These are phyloP conservation scores for Nitzschia putrida DNA, from an alignment of 108 stramenopile species.

Conservation along the genomic window DNA sequence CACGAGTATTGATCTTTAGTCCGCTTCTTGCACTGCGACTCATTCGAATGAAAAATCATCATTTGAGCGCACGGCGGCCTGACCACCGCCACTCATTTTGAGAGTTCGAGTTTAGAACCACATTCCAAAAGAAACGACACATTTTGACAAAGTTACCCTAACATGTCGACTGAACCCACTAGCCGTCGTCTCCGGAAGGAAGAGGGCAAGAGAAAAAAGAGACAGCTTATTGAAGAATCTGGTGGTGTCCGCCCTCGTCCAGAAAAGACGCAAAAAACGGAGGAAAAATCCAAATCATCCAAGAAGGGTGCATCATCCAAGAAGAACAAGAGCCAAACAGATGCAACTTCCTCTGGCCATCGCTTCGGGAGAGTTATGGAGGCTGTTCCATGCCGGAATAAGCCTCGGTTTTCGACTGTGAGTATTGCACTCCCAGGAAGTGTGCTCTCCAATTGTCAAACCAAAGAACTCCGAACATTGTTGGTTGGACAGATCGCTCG, in stretches of 20 bases:
- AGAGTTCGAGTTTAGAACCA: not conserved
- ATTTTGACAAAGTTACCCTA: not conserved
- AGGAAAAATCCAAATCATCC: not conserved
- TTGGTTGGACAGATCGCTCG: constrained; percentile 95
- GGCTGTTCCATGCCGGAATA: constrained; percentile 74
- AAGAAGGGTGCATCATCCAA: not conserved
- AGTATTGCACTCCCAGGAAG: constrained; percentile 93
- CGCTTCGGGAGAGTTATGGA: constrained; percentile 89
- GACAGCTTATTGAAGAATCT: constrained; percentile 53
- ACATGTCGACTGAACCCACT: constrained; percentile 7
- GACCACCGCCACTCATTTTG: constrained; percentile 4
- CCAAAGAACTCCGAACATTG: constrained; percentile 87
- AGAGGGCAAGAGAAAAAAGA: constrained; percentile 48
- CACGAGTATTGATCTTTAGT: too few relatives aligned
- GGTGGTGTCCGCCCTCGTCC: constrained; percentile 56
- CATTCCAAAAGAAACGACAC: not conserved
- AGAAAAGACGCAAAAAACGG: not conserved
- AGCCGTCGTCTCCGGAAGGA: constrained; percentile 43
- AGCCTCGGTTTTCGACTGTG: constrained; percentile 78
- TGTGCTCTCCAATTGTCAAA: constrained; percentile 92
- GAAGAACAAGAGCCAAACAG: not conserved
- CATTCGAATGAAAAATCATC: too few relatives aligned
- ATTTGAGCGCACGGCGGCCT: constrained; percentile 4
- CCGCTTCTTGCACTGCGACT: too few relatives aligned
- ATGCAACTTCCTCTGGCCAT: constrained; percentile 31